Percentiles rank a stretch among this genome's conserved stretches.
These are phyloP conservation scores for Podila clonocystis DNA, from an alignment of 192 early-diverging fungal genomes.

Conservation along the genomic window DNA sequence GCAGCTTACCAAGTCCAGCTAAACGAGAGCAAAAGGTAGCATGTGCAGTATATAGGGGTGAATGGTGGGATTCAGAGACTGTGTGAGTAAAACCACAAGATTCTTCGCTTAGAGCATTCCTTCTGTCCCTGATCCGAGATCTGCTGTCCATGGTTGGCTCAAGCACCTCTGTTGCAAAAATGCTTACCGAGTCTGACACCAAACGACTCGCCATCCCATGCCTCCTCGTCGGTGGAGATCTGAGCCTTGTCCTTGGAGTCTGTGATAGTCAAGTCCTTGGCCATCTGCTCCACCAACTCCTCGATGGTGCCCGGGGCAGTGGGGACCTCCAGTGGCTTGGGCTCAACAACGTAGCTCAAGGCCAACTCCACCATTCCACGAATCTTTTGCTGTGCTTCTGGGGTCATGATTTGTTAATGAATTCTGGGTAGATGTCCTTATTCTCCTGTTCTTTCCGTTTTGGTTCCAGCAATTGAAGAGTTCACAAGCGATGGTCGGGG, in stretches of 20 bases:
- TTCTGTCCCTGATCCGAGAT: neutral
- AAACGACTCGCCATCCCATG: constrained; percentile 47
- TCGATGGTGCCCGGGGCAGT: constrained; percentile 35
- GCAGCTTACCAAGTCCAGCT: constrained; percentile 34
- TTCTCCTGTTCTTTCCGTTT: too few relatives aligned
- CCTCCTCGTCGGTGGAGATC: constrained; percentile 8
- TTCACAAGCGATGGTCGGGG: too few relatives aligned
- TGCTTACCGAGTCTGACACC: constrained; percentile 37
- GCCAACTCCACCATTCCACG: constrained; percentile 37
- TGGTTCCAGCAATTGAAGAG: too few relatives aligned
- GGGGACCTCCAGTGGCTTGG: constrained; percentile 31
- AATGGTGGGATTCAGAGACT: neutral
- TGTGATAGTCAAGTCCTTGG: neutral
- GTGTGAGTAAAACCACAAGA: neutral
- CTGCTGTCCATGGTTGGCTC: neutral
- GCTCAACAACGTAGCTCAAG: constrained; percentile 40
- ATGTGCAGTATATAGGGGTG: neutral
- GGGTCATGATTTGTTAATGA: constrained; percentile 17
- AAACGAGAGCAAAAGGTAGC: neutral
- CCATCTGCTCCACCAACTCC: constrained; percentile 22
- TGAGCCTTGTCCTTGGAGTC: neutral
- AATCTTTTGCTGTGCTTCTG: constrained; percentile 48
- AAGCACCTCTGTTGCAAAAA: neutral
- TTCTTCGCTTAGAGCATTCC: neutral
- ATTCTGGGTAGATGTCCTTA: too few relatives aligned